These are phyloP conservation scores for Trichoderma brevicompactum DNA, from an alignment of 2,329 filamentous ascomycete species.

Conservation along the genomic window DNA sequence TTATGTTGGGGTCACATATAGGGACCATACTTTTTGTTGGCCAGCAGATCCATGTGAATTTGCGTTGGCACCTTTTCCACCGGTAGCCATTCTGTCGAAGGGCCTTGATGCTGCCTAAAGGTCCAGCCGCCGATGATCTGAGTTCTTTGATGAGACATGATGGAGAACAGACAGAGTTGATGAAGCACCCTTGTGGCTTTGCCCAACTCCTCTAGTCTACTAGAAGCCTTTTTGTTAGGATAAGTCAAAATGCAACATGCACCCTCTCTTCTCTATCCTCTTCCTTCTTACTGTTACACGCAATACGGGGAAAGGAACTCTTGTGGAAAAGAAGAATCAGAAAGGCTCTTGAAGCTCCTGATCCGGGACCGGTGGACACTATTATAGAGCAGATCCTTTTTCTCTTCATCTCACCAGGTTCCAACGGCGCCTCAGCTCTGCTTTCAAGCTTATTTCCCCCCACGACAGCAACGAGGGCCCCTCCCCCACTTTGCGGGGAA, in stretches of 20 bases:
- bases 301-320: background rate
- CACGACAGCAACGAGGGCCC: conserved; percentile 13
- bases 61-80: conserved; percentile 44
- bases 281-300: background rate
- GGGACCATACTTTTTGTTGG: conserved; percentile 41
- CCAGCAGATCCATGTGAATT: conserved; percentile 46
- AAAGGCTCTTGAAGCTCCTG: background rate
- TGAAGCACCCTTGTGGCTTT: background rate
- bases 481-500: conserved; percentile 33
- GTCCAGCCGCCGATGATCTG: conserved; percentile 36
- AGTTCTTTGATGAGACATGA: conserved; percentile 20
- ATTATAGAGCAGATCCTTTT: background rate
- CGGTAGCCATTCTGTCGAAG: conserved; percentile 41
- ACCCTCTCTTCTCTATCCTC: background rate
- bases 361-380: background rate
- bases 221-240: background rate
- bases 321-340: background rate
- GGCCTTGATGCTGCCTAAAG: conserved; percentile 35
- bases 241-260: background rate
- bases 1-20: background rate
- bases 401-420: background rate
- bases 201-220: background rate
- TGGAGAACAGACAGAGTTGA: background rate
- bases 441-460: conserved; percentile 14
- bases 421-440: background rate